Conservation (phyloP, 2,329 filamentous ascomycete genomes). For the Hypoxylon sp. region DNA sequence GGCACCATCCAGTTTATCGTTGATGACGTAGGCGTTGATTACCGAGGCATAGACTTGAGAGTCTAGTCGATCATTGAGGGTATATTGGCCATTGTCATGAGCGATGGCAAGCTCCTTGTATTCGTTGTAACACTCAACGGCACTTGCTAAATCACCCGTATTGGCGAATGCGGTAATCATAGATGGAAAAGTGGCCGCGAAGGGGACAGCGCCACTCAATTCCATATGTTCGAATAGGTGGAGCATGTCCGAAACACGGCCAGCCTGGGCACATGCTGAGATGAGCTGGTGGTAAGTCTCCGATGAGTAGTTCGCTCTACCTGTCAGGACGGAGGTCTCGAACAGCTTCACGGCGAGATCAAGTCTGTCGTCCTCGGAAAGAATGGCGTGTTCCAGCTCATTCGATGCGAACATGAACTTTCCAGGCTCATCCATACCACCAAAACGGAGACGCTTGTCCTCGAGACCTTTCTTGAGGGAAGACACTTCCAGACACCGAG, state of each 20-base stretch:
- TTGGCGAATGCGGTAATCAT: conserved; percentile 97
- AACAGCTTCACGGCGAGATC: conserved; percentile 90
- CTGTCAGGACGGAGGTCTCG: conserved; percentile 77
- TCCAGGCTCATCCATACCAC: conserved; percentile 77
- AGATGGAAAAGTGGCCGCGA: conserved; percentile 85
- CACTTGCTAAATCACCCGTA: conserved; percentile 85
- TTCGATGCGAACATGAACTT: conserved; percentile 86
- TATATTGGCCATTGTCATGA: conserved; percentile 80
- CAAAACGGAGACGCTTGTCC: conserved; percentile 83
- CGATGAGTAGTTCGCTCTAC: conserved; percentile 78
- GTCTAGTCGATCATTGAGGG: conserved; percentile 80
- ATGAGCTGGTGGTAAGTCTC: conserved; percentile 90
- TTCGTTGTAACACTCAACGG: conserved; percentile 95
- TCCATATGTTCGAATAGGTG: conserved; percentile 95
- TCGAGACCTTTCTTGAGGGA: conserved; percentile 81
- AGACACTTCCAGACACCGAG: conserved; percentile 83
- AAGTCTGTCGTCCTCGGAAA: conserved; percentile 89
- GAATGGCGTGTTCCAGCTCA: conserved; percentile 87
- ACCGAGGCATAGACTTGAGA: conserved; percentile 91
- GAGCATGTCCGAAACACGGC: conserved; percentile 89
- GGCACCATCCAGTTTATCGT: conserved; percentile 84
- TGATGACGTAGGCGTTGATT: conserved; percentile 88
- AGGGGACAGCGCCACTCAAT: conserved; percentile 78
- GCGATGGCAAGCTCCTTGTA: conserved; percentile 91
- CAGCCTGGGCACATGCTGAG: conserved; percentile 86